phyloP scores from a whole-genome alignment of 768 basidiomycete species.

The Suillus discolor region DNA sequence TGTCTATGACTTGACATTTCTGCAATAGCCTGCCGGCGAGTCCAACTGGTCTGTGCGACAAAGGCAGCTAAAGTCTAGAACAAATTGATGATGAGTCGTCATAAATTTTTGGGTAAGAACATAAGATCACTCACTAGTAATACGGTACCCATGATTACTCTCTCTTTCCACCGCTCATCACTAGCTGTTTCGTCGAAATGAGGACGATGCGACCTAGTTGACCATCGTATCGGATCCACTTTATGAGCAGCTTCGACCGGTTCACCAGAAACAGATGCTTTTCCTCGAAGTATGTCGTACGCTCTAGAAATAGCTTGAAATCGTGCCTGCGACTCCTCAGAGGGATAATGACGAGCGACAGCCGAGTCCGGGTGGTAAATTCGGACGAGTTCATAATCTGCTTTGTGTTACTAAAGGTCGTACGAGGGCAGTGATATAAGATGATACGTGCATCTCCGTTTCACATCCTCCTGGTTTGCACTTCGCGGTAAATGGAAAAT shows the following conservation, averaged over 20 bases:
- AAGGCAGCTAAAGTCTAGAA: conserved; percentile 36
- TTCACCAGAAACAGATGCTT: conserved; percentile 30
- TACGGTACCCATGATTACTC: conserved; percentile 56
- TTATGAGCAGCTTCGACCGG: conserved; percentile 14
- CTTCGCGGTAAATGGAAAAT: conserved; percentile 61
- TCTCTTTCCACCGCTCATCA: conserved; percentile 72
- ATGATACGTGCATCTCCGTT: conserved; percentile 47
- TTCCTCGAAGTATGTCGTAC: conserved; percentile 64
- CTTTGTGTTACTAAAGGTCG: neutral
- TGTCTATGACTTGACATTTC: conserved; percentile 1
- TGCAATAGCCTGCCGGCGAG: conserved; percentile 33
- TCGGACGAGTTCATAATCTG: conserved; percentile 80
- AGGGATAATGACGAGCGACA: conserved; percentile 40
- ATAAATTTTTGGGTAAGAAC: conserved; percentile 1
- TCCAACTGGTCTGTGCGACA: conserved; percentile 34
- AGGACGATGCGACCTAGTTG: conserved; percentile 40
- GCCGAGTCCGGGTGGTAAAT: conserved; percentile 79
- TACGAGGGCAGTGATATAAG: conserved; percentile 10
- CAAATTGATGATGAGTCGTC: neutral
- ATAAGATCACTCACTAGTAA: conserved; percentile 42
- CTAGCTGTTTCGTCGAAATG: conserved; percentile 45
- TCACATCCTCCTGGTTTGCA: conserved; percentile 56
- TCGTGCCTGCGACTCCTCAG: conserved; percentile 58
- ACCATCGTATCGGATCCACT: conserved; percentile 45
- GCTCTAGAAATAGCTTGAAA: conserved; percentile 72